Conservation (phyloP, 805 yeast genomes). For the Wickerhamomyces alni region DNA sequence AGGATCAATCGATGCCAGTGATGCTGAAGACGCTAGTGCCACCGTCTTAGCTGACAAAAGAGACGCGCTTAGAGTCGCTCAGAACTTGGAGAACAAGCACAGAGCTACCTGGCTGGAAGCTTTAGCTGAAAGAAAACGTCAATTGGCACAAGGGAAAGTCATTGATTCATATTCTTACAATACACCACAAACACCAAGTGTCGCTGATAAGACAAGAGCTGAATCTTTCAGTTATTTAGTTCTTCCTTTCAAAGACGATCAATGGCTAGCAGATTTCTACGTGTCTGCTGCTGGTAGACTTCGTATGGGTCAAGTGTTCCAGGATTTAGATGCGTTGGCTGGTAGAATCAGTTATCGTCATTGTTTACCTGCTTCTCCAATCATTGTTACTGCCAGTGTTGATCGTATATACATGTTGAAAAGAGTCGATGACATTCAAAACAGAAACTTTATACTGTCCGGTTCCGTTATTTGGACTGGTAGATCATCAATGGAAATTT, state of each 20-base stretch:
- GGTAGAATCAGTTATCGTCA: constrained; percentile 92
- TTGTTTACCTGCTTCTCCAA: constrained; percentile 93
- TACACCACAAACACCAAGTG: constrained; percentile 63
- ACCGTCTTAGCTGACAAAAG: constrained; percentile 56
- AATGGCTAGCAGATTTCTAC: constrained; percentile 78
- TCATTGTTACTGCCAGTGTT: constrained; percentile 92
- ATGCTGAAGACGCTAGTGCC: constrained; percentile 72
- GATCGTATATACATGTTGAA: constrained; percentile 86
- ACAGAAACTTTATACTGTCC: constrained; percentile 73
- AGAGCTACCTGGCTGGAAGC: constrained; percentile 86
- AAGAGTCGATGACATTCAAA: constrained; percentile 70
- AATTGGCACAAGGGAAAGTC: constrained; percentile 65
- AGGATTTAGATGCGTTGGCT: constrained; percentile 89
- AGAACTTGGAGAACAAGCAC: constrained; percentile 23
- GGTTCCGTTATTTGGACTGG: constrained; percentile 97
- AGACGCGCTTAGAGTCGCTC: constrained; percentile 40
- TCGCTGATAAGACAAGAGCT: constrained; percentile 65
- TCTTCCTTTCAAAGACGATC: constrained; percentile 80
- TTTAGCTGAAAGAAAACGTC: constrained; percentile 62
- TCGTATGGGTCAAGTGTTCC: constrained; percentile 89
- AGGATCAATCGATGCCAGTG: constrained; percentile 45
- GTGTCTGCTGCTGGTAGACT: constrained; percentile 88
- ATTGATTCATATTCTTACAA: constrained; percentile 67
- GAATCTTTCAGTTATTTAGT: constrained; percentile 70
- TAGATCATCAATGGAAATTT: constrained; percentile 89